These are phyloP conservation scores for Lathyrus sativus DNA, from an alignment of 306 rosid genomes.

Conservation along the genomic window DNA sequence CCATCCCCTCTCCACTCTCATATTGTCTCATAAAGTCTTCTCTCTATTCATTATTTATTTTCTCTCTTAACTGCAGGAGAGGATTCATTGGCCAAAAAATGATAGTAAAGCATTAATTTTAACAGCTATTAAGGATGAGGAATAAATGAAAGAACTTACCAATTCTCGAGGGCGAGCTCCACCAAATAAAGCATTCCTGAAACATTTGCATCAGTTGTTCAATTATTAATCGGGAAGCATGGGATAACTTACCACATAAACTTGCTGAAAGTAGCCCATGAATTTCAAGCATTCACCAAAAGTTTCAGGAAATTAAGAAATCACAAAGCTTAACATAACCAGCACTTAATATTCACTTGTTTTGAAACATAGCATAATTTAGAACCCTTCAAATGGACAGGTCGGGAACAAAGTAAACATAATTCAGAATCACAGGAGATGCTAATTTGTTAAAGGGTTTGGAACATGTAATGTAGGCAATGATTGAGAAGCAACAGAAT, in stretches of 20 bases:
- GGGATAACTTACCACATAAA: constrained; percentile 21
- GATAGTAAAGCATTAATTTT: neutral
- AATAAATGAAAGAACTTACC: constrained; percentile 50
- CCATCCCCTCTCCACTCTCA: neutral
- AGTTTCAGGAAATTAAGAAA: constrained; percentile 11
- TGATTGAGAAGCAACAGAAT: neutral
- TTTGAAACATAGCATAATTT: constrained; percentile 17
- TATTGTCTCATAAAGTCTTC: neutral
- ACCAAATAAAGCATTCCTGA: constrained; percentile 89
- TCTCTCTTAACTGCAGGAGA: neutral
- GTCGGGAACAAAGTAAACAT: constrained; percentile 11
- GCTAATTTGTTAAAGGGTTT: neutral
- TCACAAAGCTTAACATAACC: constrained; percentile 27
- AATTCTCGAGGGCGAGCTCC: constrained; percentile 99
- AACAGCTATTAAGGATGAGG: constrained; percentile 20
- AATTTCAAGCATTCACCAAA: constrained; percentile 9
- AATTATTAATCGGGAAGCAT: constrained; percentile 30
- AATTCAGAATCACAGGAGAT: constrained; percentile 14
- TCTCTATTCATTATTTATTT: neutral
- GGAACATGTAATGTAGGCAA: neutral
- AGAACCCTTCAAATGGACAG: constrained; percentile 23
- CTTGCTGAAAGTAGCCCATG: constrained; percentile 29
- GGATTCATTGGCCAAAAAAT: neutral
- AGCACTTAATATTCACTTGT: constrained; percentile 11
- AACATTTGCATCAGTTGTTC: constrained; percentile 38